Evolutionary conservation across 768 basidiomycete species (phyloP).

Genomic region (Tremella fuciformis): DNA sequence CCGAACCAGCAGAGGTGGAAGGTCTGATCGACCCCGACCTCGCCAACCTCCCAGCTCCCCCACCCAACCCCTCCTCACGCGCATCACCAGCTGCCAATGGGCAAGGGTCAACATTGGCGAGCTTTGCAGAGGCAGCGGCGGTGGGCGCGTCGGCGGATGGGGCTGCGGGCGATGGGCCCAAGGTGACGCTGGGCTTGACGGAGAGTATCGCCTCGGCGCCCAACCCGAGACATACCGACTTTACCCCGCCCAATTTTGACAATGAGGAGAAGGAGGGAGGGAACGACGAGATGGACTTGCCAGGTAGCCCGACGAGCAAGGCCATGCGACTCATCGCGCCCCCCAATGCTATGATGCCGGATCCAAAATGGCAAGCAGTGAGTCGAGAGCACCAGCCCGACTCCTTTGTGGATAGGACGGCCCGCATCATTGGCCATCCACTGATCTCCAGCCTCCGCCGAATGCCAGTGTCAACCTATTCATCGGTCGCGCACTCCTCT

Average conservation of each 20-base stretch:
- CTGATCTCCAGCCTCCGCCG: constrained; percentile 35
- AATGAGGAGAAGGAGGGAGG: constrained; percentile 21
- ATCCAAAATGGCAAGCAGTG: constrained; percentile 40
- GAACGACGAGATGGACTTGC: constrained; percentile 27
- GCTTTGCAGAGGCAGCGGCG: constrained; percentile 4
- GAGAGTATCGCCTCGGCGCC: constrained; percentile 45
- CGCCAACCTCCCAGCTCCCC: constrained; percentile 29
- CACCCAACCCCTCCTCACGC: constrained; percentile 10
- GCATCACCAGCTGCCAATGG: constrained; percentile 3
- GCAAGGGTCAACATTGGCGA: neutral
- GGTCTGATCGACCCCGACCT: constrained; percentile 40
- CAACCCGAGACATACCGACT: constrained; percentile 37
- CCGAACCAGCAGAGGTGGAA: constrained; percentile 8
- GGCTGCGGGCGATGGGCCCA: neutral
- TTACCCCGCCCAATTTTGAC: constrained; percentile 12
- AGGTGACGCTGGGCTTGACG: constrained; percentile 24
- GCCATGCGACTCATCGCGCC: constrained; percentile 42
- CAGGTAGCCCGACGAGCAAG: constrained; percentile 42
- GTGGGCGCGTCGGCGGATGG: constrained; percentile 7
- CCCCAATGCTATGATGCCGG: constrained; percentile 33
- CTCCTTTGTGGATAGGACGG: neutral
- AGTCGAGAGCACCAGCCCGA: constrained; percentile 13
- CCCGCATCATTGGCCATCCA: neutral
- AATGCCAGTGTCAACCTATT: constrained; percentile 46
- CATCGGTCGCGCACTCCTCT: constrained; percentile 45